Conservation (phyloP, 2,329 filamentous ascomycete species). For the Penicillium olsonii region DNA sequence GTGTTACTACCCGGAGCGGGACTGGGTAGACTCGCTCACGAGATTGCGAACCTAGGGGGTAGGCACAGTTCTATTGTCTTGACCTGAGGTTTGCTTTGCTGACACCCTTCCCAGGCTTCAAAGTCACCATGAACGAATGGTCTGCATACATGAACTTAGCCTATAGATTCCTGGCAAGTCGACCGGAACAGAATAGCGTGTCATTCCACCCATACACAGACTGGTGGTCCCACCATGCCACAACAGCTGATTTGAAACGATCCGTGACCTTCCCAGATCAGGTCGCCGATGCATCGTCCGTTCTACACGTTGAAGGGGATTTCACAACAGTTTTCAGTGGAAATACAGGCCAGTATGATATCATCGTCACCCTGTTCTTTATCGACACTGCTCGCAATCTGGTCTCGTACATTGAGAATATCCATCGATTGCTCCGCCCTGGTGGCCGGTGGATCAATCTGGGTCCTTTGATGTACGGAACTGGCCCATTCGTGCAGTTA, state of each 20-base stretch:
- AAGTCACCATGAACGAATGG: constrained; percentile 60
- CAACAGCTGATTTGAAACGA: constrained; percentile 51
- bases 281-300: constrained; percentile 33
- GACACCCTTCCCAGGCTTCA: constrained; percentile 40
- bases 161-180: constrained; percentile 52
- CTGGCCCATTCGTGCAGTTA: constrained; percentile 56
- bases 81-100: neutral
- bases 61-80: neutral
- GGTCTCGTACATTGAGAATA: constrained; percentile 57
- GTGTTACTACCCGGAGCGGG: constrained; percentile 57
- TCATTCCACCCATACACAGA: constrained; percentile 56
- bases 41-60: constrained; percentile 50
- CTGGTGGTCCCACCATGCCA: constrained; percentile 58
- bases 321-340: constrained; percentile 49
- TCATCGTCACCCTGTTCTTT: constrained; percentile 60
- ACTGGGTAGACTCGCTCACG: constrained; percentile 54
- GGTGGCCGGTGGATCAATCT: constrained; percentile 60
- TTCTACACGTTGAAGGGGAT: constrained; percentile 55
- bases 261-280: constrained; percentile 50
- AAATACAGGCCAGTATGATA: constrained; percentile 44
- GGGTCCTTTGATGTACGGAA: constrained; percentile 58
- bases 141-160: constrained; percentile 60
- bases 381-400: constrained; percentile 63
- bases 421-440: constrained; percentile 48
- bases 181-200: constrained; percentile 20